Evolutionary conservation across 345 rosid genomes (phyloP), one percentile per base, ranked within the genome.

Genomic region (Eucalyptus caleyi): DNA sequence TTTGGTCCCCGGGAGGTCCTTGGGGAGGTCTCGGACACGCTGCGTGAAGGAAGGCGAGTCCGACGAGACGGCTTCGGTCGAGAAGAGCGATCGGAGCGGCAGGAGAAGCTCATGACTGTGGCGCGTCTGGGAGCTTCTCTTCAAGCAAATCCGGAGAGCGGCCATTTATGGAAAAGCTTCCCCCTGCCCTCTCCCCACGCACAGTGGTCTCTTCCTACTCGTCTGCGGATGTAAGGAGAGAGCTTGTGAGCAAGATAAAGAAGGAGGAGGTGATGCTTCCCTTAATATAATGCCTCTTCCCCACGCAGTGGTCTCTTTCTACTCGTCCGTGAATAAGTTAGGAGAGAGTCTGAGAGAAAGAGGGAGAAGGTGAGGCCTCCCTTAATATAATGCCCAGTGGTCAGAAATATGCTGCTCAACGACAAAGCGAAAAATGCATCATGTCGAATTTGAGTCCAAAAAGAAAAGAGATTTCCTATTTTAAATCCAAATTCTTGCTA

Each of bases 21-120:
- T 95, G 87, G 98, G 98, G 45, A 96, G 95, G 92, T 95, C 95
- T 89, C 97, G 92, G 89, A 96, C 88, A 88, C 97, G 93, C 80
- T 96, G 96, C 62, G 94, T 93, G 65, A 95, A 95, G 88, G 97
- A 92, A 50, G 96, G 30, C 88, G 95, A 89, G 77, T 88, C 93
- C 67, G 87, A 47, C 9, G 34, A 44, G 27, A 88, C 72, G 50
- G 94, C 87, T 67, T 93, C 93, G 13, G 98, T 87, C 59, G 97
- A 93, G 92, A 95, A 90, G 40, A 94, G 86, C 47, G 92, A 93
- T 88, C 92, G 93, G 65, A 88, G 24, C 47, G 88, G 56, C 88
- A 16, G 4, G 42, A 69, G 86, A 37, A 72, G 47, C 83, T 37
- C 86, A 53, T 27, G 50, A 40, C 47, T 11, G 90, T 42, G 59